phyloP scores from a whole-genome alignment of 371 early-diverging fungal genomes.

The Apophysomyces trapeziformis region DNA sequence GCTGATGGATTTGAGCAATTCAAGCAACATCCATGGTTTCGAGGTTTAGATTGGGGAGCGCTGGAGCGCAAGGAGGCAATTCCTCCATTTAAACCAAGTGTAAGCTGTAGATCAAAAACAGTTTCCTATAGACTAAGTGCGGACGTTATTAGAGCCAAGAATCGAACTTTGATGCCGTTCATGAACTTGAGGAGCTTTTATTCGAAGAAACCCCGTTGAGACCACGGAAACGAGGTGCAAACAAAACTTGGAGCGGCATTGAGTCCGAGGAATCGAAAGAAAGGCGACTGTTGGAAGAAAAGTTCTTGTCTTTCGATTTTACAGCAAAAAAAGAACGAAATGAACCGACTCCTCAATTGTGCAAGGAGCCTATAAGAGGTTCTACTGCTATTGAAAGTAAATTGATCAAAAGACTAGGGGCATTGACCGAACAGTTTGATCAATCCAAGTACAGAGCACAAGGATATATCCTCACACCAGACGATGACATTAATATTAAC shows the following conservation, averaged over 20 bases:
- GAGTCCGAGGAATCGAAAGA: slow-evolving; percentile 37
- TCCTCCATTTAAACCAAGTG: slow-evolving; percentile 63
- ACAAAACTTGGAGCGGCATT: slow-evolving; percentile 4
- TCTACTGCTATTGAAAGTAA: slow-evolving; percentile 8
- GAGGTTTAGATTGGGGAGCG: slow-evolving; percentile 61
- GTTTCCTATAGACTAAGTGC: slow-evolving; percentile 15
- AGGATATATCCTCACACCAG: slow-evolving; percentile 28
- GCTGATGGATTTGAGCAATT: slow-evolving; percentile 54
- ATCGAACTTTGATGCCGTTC: slow-evolving; percentile 92
- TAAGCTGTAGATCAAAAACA: slow-evolving; percentile 11
- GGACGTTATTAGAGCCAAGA: slow-evolving; percentile 15
- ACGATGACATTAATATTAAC: background rate
- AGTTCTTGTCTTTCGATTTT: slow-evolving; percentile 23
- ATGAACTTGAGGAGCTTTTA: slow-evolving; percentile 92
- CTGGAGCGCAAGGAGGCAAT: slow-evolving; percentile 54
- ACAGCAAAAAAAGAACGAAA: background rate
- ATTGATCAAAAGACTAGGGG: slow-evolving; percentile 25
- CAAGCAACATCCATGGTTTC: slow-evolving; percentile 67
- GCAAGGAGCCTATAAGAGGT: background rate
- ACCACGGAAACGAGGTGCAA: slow-evolving; percentile 1
- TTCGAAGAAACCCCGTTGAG: slow-evolving; percentile 88
- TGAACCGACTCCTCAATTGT: background rate
- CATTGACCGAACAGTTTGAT: slow-evolving; percentile 27
- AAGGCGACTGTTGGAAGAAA: slow-evolving; percentile 30
- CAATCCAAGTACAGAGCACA: slow-evolving; percentile 26